A percentile compares a stretch with the other conserved stretches of the same genome.
Evolutionary conservation across 331 rosid genomes (phyloP).

Genomic region (Malus hybrid): DNA sequence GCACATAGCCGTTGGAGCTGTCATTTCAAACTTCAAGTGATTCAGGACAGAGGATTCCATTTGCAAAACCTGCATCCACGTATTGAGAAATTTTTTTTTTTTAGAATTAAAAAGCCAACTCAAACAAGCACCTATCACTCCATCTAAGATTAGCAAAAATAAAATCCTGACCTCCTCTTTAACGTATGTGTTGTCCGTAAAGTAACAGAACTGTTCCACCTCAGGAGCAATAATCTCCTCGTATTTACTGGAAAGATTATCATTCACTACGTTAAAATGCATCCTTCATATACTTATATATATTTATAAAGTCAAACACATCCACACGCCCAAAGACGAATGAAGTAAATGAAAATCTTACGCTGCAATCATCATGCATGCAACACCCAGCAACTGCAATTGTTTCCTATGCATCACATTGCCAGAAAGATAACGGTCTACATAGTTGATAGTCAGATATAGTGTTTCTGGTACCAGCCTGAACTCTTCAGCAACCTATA

Average conservation of each 20-base stretch:
- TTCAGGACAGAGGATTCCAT: conserved; percentile 84
- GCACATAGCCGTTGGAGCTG: conserved; percentile 71
- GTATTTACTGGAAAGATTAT: conserved; percentile 50
- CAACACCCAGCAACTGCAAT: conserved; percentile 79
- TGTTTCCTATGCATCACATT: conserved; percentile 49
- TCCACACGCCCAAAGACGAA: neutral
- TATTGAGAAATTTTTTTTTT: neutral
- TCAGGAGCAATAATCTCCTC: conserved; percentile 90
- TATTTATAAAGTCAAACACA: neutral
- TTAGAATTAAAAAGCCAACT: neutral
- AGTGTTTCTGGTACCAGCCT: conserved; percentile 72
- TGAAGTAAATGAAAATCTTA: conserved; percentile 27
- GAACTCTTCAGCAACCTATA: conserved; percentile 87
- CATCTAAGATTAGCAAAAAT: neutral
- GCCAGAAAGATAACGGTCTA: conserved; percentile 84
- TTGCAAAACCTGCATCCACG: conserved; percentile 53
- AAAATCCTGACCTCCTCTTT: conserved; percentile 68
- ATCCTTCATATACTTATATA: neutral
- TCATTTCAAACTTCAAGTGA: conserved; percentile 85
- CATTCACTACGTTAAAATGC: neutral
- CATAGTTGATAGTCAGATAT: conserved; percentile 74
- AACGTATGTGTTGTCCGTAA: conserved; percentile 81
- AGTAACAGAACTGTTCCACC: conserved; percentile 85
- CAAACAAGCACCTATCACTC: neutral
- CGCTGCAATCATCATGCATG: conserved; percentile 96